Percentiles rank a stretch among this genome's conserved stretches.
These are phyloP conservation scores for Lepidium campestre DNA, from an alignment of 441 rosid genomes.

Conservation along the genomic window DNA sequence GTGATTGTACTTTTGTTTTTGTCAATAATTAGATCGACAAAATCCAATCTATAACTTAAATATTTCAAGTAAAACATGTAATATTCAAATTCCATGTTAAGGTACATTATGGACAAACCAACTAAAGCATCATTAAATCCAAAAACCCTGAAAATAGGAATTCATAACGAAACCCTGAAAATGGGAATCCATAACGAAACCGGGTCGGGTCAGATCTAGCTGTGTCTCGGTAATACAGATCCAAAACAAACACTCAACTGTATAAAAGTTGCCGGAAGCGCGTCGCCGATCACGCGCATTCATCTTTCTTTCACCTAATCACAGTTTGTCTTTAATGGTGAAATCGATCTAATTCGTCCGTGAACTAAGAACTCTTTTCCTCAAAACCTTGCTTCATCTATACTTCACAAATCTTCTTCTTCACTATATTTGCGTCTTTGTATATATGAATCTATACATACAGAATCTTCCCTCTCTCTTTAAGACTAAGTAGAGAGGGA, in stretches of 20 bases:
- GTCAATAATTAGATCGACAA: no score
- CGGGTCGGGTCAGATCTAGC: constrained; percentile 22
- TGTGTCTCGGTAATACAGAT: not conserved
- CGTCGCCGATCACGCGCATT: constrained; percentile 23
- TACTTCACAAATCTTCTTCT: constrained; percentile 22
- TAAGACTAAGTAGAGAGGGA: not conserved
- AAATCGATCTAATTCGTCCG: constrained; percentile 8
- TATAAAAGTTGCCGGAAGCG: constrained; percentile 12
- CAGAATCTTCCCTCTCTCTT: no score
- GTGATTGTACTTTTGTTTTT: no score
- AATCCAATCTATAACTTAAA: no score
- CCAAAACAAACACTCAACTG: constrained; percentile 3
- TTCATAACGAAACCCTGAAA: no score
- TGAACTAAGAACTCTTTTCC: not conserved
- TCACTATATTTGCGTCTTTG: not conserved
- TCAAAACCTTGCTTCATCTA: constrained; percentile 13
- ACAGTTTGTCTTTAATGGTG: not conserved
- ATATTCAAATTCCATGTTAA: no score
- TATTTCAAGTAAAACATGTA: no score
- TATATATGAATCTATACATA: not conserved
- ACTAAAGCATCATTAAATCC: no score
- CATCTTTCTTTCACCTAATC: constrained; percentile 16
- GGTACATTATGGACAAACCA: no score
- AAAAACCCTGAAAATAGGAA: no score
- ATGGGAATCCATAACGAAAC: not conserved